Conservation (phyloP, 2,329 filamentous ascomycete genomes). For the Ophiocordyceps camponoti-rufipedis region DNA sequence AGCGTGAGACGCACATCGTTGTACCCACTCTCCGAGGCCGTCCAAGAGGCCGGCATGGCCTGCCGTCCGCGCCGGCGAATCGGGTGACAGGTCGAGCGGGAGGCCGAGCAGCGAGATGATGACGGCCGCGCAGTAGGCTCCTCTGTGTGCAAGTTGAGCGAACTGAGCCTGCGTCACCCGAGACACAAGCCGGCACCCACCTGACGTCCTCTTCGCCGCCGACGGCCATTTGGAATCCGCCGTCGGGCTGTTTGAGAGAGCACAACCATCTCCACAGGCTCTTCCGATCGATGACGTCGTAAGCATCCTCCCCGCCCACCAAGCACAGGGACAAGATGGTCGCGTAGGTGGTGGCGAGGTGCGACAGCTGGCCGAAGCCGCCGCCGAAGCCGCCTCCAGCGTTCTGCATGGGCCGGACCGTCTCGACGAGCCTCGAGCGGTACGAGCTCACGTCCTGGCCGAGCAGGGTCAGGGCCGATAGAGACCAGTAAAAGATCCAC, state of each 20-base stretch:
- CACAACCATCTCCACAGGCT: constrained; percentile 86
- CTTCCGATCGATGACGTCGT: constrained; percentile 61
- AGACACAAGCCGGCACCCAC: constrained; percentile 24
- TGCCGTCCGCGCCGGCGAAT: constrained; percentile 46
- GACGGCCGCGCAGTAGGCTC: constrained; percentile 80
- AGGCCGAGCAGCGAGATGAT: constrained; percentile 70
- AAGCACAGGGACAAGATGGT: constrained; percentile 60
- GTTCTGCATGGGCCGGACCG: constrained; percentile 70
- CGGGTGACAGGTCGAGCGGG: constrained; percentile 58
- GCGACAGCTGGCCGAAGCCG: constrained; percentile 77
- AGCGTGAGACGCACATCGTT: constrained; percentile 43
- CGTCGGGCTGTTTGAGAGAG: constrained; percentile 66
- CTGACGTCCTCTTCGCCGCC: constrained; percentile 87
- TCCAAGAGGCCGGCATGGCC: constrained; percentile 50
- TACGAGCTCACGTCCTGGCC: constrained; percentile 56
- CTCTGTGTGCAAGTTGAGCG: constrained; percentile 28
- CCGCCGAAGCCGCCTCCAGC: constrained; percentile 73
- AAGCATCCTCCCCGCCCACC: constrained; percentile 57
- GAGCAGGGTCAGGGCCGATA: constrained; percentile 57
- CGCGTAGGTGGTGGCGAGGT: constrained; percentile 81
- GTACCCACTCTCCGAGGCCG: constrained; percentile 62
- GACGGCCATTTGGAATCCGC: constrained; percentile 74
- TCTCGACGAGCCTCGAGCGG: constrained; percentile 51
- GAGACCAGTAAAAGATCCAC: constrained; percentile 89
- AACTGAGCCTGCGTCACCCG: background rate